Evolutionary conservation across 2,329 filamentous ascomycete genomes (phyloP).

Genomic region (Aureobasidium sp.): DNA sequence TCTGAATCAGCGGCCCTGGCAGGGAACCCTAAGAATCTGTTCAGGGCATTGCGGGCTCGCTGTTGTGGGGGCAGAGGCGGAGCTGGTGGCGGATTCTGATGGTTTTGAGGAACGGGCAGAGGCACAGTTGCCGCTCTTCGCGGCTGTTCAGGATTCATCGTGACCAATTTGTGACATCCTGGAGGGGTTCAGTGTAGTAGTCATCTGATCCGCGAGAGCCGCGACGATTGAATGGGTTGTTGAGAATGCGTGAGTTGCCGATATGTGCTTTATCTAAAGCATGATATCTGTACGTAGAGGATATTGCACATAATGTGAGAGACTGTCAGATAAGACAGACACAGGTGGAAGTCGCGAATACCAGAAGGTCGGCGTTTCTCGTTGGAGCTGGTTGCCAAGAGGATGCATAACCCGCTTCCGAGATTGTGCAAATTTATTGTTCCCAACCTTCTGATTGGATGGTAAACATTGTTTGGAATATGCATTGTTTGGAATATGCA

Average conservation of each 20-base stretch:
- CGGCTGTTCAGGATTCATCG: slow-evolving; percentile 11
- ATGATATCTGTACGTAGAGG: neutral
- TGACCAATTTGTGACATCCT: neutral
- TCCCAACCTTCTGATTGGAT: neutral
- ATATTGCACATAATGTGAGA: neutral
- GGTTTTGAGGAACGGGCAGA: slow-evolving; percentile 7
- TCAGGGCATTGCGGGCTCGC: slow-evolving; percentile 30
- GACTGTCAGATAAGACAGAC: neutral
- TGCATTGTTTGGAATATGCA: neutral
- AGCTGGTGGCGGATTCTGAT: slow-evolving; percentile 15
- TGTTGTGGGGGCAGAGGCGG: slow-evolving; percentile 17
- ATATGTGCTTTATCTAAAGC: neutral
- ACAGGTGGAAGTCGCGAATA: neutral
- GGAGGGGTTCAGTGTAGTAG: neutral
- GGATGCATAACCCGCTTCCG: neutral
- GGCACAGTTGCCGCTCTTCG: slow-evolving; percentile 13
- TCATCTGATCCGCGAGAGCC: neutral
- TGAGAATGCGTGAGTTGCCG: neutral
- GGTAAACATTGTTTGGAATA: neutral
- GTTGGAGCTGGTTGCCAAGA: neutral
- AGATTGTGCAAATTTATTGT: neutral
- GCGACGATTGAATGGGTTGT: neutral
- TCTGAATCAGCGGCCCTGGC: slow-evolving; percentile 37
- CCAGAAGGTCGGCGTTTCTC: neutral
- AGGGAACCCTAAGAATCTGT: slow-evolving; percentile 48